These are phyloP conservation scores for Boletus sp. DNA, from an alignment of 1,284 basidiomycete species.

Conservation along the genomic window DNA sequence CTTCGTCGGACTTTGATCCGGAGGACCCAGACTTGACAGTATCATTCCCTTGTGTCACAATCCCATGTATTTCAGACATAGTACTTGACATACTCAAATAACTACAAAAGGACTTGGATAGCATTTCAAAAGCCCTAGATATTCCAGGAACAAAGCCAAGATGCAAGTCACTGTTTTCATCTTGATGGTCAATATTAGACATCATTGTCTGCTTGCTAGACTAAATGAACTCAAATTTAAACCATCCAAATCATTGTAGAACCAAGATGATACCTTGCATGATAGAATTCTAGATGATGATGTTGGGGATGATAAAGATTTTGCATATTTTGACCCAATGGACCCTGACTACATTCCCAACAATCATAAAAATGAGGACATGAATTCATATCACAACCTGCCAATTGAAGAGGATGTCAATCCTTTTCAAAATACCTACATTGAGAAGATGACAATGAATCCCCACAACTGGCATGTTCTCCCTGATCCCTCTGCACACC, in stretches of 20 bases:
- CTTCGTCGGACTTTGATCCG: too few species aligned
- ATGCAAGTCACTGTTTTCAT: background rate
- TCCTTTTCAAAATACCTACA: too few species aligned
- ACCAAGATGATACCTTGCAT: background rate
- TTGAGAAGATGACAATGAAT: background rate
- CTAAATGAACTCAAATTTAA: background rate
- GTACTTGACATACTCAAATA: background rate
- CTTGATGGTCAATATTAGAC: background rate
- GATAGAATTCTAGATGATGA: background rate
- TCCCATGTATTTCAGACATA: too few species aligned
- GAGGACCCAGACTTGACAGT: too few species aligned
- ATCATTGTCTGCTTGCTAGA: background rate
- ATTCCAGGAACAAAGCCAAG: constrained; percentile 1
- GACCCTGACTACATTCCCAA: constrained; percentile 6
- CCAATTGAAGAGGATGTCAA: too few species aligned
- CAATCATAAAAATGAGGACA: background rate
- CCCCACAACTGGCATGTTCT: background rate
- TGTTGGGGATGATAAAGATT: background rate
- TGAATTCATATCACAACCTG: too few species aligned
- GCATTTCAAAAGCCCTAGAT: constrained; percentile 5
- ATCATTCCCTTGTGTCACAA: too few species aligned
- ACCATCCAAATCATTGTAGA: background rate
- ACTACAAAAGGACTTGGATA: constrained; percentile 1
- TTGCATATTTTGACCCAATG: background rate
- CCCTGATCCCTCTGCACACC: background rate